Evolutionary conservation across 202 grass and related monocot species (phyloP).

Genomic region (Schoenoplectus tabernaemontani): DNA sequence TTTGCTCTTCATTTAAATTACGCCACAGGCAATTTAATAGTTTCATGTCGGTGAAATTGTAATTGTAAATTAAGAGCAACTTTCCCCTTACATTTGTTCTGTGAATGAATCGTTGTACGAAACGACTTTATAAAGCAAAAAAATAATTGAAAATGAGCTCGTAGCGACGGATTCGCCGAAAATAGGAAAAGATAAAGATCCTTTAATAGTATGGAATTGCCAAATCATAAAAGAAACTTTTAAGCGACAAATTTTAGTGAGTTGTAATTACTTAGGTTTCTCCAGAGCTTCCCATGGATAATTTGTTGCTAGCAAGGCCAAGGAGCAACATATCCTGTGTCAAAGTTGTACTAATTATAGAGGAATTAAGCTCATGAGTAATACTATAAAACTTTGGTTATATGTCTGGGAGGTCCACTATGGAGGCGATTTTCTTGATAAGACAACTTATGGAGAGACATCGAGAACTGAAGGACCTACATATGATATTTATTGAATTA

Average conservation of each 20-base stretch:
- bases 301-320: conserved; percentile 4
- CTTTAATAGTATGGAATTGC: background rate
- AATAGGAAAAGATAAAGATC: background rate
- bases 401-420: no score
- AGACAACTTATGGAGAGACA: no score
- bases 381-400: no score
- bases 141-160: background rate
- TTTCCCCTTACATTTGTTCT: background rate
- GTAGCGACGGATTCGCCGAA: background rate
- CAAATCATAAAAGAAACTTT: background rate
- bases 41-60: background rate
- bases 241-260: background rate
- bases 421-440: no score
- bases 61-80: background rate
- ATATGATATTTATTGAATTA: no score
- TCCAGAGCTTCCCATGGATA: background rate
- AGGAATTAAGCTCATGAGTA: no score
- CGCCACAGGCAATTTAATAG: background rate
- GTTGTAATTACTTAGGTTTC: background rate
- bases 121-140: background rate
- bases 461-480: no score
- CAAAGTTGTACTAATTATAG: no score
- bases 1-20: background rate
- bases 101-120: background rate
- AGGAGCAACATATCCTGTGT: background rate